Base-by-base conservation (phyloP, 495 filamentous ascomycete species). In the Emericellopsis terricola region DNA sequence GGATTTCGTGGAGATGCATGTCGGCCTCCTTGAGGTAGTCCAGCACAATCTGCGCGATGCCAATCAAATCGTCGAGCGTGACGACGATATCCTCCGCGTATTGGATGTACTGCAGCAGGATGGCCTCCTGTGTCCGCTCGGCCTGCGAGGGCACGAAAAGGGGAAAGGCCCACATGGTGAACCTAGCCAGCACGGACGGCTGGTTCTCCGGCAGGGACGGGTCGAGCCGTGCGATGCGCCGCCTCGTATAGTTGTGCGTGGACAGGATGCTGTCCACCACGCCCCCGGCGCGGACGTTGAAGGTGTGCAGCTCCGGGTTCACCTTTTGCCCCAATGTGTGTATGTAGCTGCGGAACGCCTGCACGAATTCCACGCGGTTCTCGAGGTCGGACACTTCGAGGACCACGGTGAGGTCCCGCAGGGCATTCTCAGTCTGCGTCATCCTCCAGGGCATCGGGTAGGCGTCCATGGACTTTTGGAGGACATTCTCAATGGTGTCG, bases 391-490 rank as follows among this genome's bases (percentile, higher is more conserved):
- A 62, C 42, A 51, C 50, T 20, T 53, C 51, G 27, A 82, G 73
- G 29, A 76, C 49, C 33, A 78, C 76, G 9, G 74, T 69, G 16
- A 85, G 57, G 38, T 82, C 78, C 38, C 81, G 74, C 16, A 86
- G 73, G 3, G 73, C 70, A 14, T 71, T 59, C 44, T 84, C 78
- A 13, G 74, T 69, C 18, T 70, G 58, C 51, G 78, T 80, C 67
- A 82, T 78, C 40, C 75, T 69, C 38, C 73, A 49, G 1, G 76
- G 77, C 11, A 81, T 53, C 4, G 64, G 64, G 2, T 64, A 65
- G n/a, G 68, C 60, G 14, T 65, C 55, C 3, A 65, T 59, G 11
- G 62, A 63, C 31, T 68, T 66, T 37, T 78, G 65, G 4, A 81
- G 52, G 0, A 83, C 66, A 16, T 67, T 61, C 46, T 77, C 75